phyloP scores from a whole-genome alignment of 1,284 basidiomycete genomes.

The Cutaneotrichosporon dermatis region DNA sequence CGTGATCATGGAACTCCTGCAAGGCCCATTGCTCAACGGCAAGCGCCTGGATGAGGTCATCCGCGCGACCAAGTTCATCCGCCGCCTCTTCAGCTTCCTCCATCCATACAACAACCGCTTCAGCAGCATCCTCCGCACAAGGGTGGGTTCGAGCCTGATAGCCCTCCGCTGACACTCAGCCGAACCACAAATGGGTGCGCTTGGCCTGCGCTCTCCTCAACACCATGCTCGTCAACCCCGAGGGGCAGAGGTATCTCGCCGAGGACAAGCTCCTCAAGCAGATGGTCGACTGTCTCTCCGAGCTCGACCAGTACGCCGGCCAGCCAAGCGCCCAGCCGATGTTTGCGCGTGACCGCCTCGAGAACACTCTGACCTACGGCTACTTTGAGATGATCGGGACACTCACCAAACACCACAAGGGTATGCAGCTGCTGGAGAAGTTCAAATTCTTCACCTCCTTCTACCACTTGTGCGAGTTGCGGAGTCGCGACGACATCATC shows the following conservation, averaged over 20 bases:
- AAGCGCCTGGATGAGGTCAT: constrained; percentile 95
- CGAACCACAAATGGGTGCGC: constrained; percentile 74
- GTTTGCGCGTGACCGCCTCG: constrained; percentile 77
- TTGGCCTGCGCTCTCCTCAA: constrained; percentile 76
- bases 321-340: constrained; percentile 60
- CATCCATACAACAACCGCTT: constrained; percentile 85
- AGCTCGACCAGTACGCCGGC: constrained; percentile 68
- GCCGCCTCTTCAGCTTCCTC: constrained; percentile 86
- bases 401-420: constrained; percentile 79
- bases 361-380: constrained; percentile 79
- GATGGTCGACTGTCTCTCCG: constrained; percentile 80
- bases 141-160: constrained; percentile 51
- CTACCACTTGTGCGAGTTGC: constrained; percentile 86
- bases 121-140: constrained; percentile 69
- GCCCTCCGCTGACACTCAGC: constrained; percentile 48
- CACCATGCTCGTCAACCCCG: constrained; percentile 74
- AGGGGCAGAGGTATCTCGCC: constrained; percentile 74
- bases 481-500: constrained; percentile 85
- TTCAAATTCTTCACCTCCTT: constrained; percentile 91
- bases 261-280: constrained; percentile 87
- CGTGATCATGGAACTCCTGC: constrained; percentile 78
- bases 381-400: constrained; percentile 96
- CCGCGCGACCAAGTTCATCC: constrained; percentile 80
- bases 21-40: constrained; percentile 85
- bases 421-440: constrained; percentile 86